These are phyloP conservation scores for Boechera divaricarpa DNA, from an alignment of 345 rosid genomes.

Conservation along the genomic window DNA sequence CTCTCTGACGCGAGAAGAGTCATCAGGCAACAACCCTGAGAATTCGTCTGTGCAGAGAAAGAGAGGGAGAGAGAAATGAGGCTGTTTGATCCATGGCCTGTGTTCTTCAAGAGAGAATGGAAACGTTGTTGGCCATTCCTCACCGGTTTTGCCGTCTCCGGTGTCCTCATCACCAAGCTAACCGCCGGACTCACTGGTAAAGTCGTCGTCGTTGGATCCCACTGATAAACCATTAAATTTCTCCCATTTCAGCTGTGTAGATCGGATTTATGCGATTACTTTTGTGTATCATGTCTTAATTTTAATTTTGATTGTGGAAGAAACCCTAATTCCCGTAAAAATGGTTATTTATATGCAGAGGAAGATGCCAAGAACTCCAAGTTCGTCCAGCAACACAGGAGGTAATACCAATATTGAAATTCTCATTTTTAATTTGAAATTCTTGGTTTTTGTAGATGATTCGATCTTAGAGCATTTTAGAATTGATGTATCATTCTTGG, in stretches of 20 bases:
- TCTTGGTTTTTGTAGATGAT: not conserved
- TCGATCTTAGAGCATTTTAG: not conserved
- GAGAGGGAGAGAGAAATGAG: slow-evolving; percentile 43
- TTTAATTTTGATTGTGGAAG: not conserved
- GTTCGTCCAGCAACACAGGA: slow-evolving; percentile 83
- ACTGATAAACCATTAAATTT: not conserved
- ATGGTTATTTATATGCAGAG: slow-evolving; percentile 51
- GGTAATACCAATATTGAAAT: slow-evolving; percentile 36
- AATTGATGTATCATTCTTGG: not conserved
- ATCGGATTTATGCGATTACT: slow-evolving; percentile 5
- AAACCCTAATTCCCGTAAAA: not conserved
- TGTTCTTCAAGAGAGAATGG: slow-evolving; percentile 86
- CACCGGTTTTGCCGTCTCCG: slow-evolving; percentile 80
- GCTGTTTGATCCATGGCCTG: slow-evolving; percentile 73
- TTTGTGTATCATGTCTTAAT: not conserved
- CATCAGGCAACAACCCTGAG: slow-evolving; percentile 7
- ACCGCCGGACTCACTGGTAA: slow-evolving; percentile 74
- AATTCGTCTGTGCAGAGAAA: not conserved
- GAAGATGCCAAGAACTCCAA: slow-evolving; percentile 86
- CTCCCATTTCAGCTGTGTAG: not conserved
- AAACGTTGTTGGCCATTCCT: slow-evolving; percentile 85
- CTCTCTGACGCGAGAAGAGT: not conserved
- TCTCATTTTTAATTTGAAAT: not conserved
- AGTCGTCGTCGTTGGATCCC: not conserved
- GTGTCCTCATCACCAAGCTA: slow-evolving; percentile 68